A percentile compares a stretch with the other conserved stretches of the same genome.
Conservation (phyloP, 352 stramenopile genomes). For the Phytophthora aleatoria region DNA sequence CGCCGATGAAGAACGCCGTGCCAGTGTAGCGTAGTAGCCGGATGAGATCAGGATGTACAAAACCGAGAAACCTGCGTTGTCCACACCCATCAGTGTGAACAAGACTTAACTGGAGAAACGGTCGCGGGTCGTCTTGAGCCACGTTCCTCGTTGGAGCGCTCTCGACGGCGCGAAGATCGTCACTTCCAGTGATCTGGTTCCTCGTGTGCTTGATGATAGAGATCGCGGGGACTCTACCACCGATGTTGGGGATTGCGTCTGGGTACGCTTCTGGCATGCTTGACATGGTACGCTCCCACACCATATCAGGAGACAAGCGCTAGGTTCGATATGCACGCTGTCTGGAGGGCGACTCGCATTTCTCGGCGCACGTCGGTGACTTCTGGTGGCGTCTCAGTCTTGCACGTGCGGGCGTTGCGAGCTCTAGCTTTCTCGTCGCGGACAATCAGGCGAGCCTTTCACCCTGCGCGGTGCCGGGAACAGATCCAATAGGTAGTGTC, state of each 20-base stretch:
- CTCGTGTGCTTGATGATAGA: background rate
- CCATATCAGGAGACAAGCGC: background rate
- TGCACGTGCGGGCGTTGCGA: conserved; percentile 9
- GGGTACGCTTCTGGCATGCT: background rate
- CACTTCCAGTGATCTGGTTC: background rate
- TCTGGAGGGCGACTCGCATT: conserved; percentile 7
- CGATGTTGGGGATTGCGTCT: background rate
- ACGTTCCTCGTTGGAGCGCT: conserved; percentile 3
- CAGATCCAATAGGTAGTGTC: conserved; percentile 6
- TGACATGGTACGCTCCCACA: background rate
- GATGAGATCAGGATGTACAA: conserved; percentile 10
- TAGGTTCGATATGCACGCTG: conserved; percentile 4
- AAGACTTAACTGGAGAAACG: conserved; percentile 10
- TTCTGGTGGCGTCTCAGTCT: background rate
- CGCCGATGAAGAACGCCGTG: conserved; percentile 1
- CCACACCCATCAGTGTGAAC: conserved; percentile 11
- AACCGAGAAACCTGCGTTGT: conserved; percentile 8
- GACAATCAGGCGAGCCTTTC: conserved; percentile 11
- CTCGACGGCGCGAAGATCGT: conserved; percentile 12
- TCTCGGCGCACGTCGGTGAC: conserved; percentile 3
- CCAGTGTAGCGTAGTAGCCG: conserved; percentile 6
- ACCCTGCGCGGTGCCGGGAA: background rate
- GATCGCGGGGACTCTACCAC: background rate
- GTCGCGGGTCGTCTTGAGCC: background rate
- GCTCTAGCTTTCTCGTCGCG: background rate